Percentiles rank a stretch among this genome's conserved stretches.
Conservation (phyloP, 169 alveolate genomes). For the Cystoisospora suis region DNA sequence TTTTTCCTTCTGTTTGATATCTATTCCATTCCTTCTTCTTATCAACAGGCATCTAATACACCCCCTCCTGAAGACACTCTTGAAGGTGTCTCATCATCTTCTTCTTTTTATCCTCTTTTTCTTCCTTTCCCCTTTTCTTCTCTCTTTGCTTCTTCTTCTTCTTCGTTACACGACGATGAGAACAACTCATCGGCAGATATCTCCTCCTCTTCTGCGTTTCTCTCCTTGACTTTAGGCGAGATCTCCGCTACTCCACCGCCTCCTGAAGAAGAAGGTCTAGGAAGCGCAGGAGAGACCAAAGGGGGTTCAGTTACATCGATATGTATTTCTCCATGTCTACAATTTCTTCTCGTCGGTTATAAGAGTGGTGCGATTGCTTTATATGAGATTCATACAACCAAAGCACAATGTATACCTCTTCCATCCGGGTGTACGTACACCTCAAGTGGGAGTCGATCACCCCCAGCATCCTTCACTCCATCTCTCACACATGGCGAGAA, state of each 20-base stretch:
- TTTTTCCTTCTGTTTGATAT: neutral
- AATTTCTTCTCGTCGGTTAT: constrained; percentile 14
- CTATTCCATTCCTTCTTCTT: neutral
- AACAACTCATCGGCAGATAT: neutral
- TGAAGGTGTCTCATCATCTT: neutral
- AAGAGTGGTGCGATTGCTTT: constrained; percentile 21
- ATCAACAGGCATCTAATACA: no score
- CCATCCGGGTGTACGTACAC: constrained; percentile 47
- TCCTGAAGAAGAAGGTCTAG: neutral
- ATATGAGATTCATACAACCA: neutral
- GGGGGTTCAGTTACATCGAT: neutral
- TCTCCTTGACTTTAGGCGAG: neutral
- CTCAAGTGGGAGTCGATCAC: no score
- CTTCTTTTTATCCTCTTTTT: neutral
- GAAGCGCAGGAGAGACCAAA: neutral
- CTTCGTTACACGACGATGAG: no score
- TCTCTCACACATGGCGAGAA: no score
- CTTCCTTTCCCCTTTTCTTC: neutral
- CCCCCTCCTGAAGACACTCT: neutral
- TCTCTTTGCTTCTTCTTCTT: neutral
- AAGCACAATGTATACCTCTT: neutral
- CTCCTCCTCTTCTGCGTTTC: neutral
- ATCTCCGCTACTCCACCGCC: neutral
- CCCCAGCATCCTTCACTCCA: no score
- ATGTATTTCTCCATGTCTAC: neutral